Evolutionary conservation across 192 early-diverging fungal species (phyloP).

Genomic region (Rhizoclosmatium globosum): DNA sequence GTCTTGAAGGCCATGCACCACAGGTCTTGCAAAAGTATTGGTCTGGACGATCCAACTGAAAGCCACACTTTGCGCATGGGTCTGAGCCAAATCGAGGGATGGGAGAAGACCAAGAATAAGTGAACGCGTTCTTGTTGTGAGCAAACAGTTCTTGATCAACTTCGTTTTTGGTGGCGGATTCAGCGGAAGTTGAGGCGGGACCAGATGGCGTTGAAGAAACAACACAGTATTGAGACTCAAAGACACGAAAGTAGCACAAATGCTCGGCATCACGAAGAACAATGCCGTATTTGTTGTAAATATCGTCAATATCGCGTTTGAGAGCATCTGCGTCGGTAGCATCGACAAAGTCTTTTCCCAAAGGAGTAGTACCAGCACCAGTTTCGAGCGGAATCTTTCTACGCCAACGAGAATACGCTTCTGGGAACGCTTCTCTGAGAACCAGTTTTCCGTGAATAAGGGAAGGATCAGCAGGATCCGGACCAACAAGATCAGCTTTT

Average conservation of each 20-base stretch:
- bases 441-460: slow-evolving; percentile 65
- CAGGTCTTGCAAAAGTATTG: slow-evolving; percentile 72
- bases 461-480: slow-evolving; percentile 1
- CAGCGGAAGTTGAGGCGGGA: not conserved
- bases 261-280: slow-evolving; percentile 71
- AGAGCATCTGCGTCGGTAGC: slow-evolving; percentile 32
- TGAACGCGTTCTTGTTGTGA: not conserved
- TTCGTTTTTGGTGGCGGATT: not conserved
- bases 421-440: slow-evolving; percentile 68
- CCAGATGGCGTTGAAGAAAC: not conserved
- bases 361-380: slow-evolving; percentile 64
- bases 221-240: slow-evolving; percentile 55
- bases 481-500: slow-evolving; percentile 38
- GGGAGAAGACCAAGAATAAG: slow-evolving; percentile 3
- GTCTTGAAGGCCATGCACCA: slow-evolving; percentile 67
- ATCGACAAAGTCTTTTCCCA: slow-evolving; percentile 58
- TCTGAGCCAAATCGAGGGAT: slow-evolving; percentile 53
- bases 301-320: slow-evolving; percentile 36
- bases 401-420: slow-evolving; percentile 66
- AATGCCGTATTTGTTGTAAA: slow-evolving; percentile 55
- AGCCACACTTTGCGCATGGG: slow-evolving; percentile 71
- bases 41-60: slow-evolving; percentile 57
- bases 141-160: slow-evolving; percentile 17
- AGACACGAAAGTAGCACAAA: slow-evolving; percentile 65
- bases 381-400: slow-evolving; percentile 74